Evolutionary conservation across 208 protist genomes (phyloP).

Genomic region (Wallacemonas sp.): DNA sequence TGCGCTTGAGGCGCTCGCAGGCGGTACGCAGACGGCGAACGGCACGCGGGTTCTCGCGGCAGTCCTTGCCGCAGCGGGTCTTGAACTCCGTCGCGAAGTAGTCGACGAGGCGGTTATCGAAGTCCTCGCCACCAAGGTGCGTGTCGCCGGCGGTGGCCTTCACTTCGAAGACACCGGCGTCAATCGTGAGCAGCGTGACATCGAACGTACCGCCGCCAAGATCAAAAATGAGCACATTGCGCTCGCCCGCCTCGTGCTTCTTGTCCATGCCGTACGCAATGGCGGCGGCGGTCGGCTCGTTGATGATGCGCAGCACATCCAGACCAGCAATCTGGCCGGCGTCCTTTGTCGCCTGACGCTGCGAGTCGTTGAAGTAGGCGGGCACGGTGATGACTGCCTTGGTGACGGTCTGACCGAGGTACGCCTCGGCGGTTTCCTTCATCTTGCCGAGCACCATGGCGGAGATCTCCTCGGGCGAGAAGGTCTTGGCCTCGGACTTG

Average conservation of each 20-base stretch:
- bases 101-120: constrained; percentile 98
- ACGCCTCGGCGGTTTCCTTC: constrained; percentile 93
- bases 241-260: constrained; percentile 76
- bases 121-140: constrained; percentile 99
- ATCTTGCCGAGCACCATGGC: constrained; percentile 92
- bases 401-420: constrained; percentile 92
- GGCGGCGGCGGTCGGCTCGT: constrained; percentile 99
- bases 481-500: constrained; percentile 66
- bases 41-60: constrained; percentile 66
- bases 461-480: constrained; percentile 83
- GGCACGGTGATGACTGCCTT: constrained; percentile 98
- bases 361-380: constrained; percentile 99
- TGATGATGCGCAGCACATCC: constrained; percentile 99
- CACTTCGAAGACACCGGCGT: constrained; percentile 99
- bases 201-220: constrained; percentile 98
- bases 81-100: constrained; percentile 98
- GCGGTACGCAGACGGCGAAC: constrained; percentile 80
- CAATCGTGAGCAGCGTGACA: constrained; percentile 99
- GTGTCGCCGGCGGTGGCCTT: constrained; percentile 99
- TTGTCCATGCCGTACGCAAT: constrained; percentile 99
- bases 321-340: constrained; percentile 96
- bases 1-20: constrained; percentile 97
- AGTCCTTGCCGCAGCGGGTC: constrained; percentile 74
- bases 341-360: constrained; percentile 99
- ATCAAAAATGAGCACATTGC: constrained; percentile 98